Evolutionary conservation across 148 eudicot genomes (phyloP).

Genomic region (Vaccinium darrowii): DNA sequence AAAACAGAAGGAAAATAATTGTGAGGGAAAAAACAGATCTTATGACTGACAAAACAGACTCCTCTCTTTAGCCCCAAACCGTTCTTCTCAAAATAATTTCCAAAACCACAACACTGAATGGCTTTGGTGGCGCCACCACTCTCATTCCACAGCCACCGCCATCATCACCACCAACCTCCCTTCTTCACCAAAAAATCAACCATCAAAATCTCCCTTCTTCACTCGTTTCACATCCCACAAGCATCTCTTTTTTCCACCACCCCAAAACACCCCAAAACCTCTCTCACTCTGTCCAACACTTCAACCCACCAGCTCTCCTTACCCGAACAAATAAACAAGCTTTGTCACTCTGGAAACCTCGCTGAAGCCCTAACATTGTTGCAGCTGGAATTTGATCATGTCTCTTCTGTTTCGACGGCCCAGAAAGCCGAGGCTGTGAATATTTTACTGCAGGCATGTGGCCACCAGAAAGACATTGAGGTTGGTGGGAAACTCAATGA

Average conservation of each 20-base stretch:
- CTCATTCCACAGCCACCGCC: background rate
- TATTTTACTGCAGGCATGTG: slow-evolving; percentile 48
- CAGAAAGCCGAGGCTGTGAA: slow-evolving; percentile 28
- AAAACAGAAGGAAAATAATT: too few relatives aligned
- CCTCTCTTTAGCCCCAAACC: background rate
- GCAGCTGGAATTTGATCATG: slow-evolving; percentile 13
- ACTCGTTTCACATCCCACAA: background rate
- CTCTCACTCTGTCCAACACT: background rate
- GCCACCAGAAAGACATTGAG: slow-evolving; percentile 35
- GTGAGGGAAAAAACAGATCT: background rate
- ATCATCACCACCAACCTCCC: background rate
- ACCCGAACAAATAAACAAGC: slow-evolving; percentile 17
- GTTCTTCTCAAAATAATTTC: background rate
- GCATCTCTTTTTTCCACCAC: slow-evolving; percentile 14
- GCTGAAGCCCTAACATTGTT: slow-evolving; percentile 30
- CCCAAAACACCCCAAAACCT: background rate
- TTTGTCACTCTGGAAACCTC: slow-evolving; percentile 30
- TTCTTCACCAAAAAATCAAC: background rate
- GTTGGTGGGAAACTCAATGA: slow-evolving; percentile 40
- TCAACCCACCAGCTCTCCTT: slow-evolving; percentile 6
- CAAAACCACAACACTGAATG: slow-evolving; percentile 15
- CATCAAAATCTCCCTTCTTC: background rate
- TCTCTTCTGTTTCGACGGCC: background rate
- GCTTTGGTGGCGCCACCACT: slow-evolving; percentile 22
- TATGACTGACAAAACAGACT: too few relatives aligned